Evolutionary conservation across 2,329 filamentous ascomycete genomes (phyloP), one percentile per base, ranked within the genome.

Genomic region (Claviceps purpurea): DNA sequence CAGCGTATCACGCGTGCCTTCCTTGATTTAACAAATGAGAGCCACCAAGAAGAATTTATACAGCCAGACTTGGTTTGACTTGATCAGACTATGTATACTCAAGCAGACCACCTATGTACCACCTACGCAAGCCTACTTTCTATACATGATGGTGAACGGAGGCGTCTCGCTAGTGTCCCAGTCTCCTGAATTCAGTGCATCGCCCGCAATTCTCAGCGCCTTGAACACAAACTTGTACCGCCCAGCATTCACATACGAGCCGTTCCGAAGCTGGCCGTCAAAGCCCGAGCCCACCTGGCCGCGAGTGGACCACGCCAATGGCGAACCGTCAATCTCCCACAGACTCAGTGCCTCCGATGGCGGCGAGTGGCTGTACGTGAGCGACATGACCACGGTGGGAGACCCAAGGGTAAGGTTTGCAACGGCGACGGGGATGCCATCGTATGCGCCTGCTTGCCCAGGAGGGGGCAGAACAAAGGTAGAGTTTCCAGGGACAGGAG

Each of bases 171-270:
- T 47, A 22, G 49, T 47, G 39, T 74, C 71, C 55, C 71, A 75
- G 50, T 75, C 70, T 5, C 58, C 60, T 0, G 58, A 51, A 53
- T 65, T 58, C 3, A 60, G 56, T 6, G 60, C 55, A 51, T 75
- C 64, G 8, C 73, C 73, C 51, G 70, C 73, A 53, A 75, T 65
- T 56, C 67, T 68, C 52, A 75, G 62, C 22, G 71, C 68, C 57
- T 66, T 66, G 49, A 73, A 60, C 3, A 60, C 63, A 44, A 75
- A 60, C 62, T 68, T 70, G 64, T 76, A 75, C 6, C 55, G 53
- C 11, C 72, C 73, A 6, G 65, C 61, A 7, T 69, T 65, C 5
- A 65, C 71, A 49, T 70, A 72, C 0, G 54, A 61, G 20, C 70
- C 71, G 14, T 70, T 65, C 0, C 63, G 62, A 6, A 75, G 58